A percentile compares a stretch with the other conserved stretches of the same genome.
Conservation (phyloP, 2,329 filamentous ascomycete species). For the Dothiorella sarmentorum region DNA sequence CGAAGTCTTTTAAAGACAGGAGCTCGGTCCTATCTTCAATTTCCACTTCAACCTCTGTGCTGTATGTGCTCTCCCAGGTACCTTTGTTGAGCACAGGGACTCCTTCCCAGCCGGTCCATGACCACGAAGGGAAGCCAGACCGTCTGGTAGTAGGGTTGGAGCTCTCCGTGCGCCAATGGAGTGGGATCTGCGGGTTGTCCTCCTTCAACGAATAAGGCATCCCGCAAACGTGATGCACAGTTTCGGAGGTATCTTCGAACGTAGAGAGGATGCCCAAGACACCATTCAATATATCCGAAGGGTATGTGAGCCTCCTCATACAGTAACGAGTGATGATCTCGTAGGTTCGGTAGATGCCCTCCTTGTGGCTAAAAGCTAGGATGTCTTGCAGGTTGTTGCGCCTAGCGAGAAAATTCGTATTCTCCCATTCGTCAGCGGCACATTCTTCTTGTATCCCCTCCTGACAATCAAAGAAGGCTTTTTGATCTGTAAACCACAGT, state of each 20-base stretch:
- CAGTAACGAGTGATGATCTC: not conserved
- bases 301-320: not conserved
- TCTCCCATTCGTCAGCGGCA: not conserved
- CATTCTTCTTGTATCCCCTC: not conserved
- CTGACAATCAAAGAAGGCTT: not conserved
- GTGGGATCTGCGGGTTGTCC: too few species aligned
- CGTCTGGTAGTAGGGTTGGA: too few species aligned
- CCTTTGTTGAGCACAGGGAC: too few species aligned
- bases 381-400: not conserved
- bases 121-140: too few species aligned
- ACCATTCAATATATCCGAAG: not conserved
- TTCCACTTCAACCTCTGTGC: too few species aligned
- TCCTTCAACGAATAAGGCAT: not conserved
- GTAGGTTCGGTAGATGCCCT: not conserved
- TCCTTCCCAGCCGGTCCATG: too few species aligned
- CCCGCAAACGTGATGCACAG: not conserved
- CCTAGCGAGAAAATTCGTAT: not conserved
- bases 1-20: too few species aligned
- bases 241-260: not conserved
- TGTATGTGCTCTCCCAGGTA: too few species aligned
- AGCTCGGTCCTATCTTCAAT: too few species aligned
- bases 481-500: conserved; percentile 10
- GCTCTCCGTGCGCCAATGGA: too few species aligned
- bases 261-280: not conserved
- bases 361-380: not conserved